Evolutionary conservation across 495 filamentous ascomycete genomes (phyloP).

Genomic region (Trichoderma reesei): DNA sequence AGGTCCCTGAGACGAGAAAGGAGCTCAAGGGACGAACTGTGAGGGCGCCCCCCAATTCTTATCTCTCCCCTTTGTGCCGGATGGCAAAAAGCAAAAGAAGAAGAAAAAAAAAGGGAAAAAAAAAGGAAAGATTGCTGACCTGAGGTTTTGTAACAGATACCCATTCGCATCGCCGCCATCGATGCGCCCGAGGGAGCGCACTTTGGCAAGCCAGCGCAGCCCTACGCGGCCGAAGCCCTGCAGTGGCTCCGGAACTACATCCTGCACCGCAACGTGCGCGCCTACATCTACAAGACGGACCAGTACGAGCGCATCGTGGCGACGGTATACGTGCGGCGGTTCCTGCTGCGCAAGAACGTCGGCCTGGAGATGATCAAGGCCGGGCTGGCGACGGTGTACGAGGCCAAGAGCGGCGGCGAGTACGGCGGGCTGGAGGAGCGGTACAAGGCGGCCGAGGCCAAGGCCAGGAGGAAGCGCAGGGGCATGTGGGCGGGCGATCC

Average conservation of each 20-base stretch:
- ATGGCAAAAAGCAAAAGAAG: background rate
- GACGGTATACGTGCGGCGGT: constrained; percentile 65
- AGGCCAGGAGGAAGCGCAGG: constrained; percentile 54
- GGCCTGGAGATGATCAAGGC: constrained; percentile 77
- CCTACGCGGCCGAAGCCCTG: constrained; percentile 68
- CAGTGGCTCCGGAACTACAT: constrained; percentile 67
- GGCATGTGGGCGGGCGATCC: constrained; percentile 65
- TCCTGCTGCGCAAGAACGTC: constrained; percentile 62
- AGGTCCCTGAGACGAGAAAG: constrained; percentile 54
- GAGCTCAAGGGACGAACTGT: constrained; percentile 71
- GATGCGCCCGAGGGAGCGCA: constrained; percentile 91
- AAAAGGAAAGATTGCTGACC: background rate
- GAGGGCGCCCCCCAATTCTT: constrained; percentile 20
- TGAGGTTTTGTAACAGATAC: constrained; percentile 41
- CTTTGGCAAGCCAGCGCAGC: constrained; percentile 82
- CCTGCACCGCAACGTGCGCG: constrained; percentile 63
- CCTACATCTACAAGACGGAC: constrained; percentile 69
- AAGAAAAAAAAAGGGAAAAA: too few species aligned
- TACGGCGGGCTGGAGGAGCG: constrained; percentile 61
- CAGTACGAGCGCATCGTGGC: constrained; percentile 89
- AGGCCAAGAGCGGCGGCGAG: constrained; percentile 78
- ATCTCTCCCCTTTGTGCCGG: background rate
- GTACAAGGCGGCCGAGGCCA: constrained; percentile 62
- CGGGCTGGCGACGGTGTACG: constrained; percentile 83
- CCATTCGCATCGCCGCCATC: constrained; percentile 79